Evolutionary conservation across 2,329 filamentous ascomycete species (phyloP), one percentile per base, ranked within the genome.

Genomic region (Plenodomus lindquistii): DNA sequence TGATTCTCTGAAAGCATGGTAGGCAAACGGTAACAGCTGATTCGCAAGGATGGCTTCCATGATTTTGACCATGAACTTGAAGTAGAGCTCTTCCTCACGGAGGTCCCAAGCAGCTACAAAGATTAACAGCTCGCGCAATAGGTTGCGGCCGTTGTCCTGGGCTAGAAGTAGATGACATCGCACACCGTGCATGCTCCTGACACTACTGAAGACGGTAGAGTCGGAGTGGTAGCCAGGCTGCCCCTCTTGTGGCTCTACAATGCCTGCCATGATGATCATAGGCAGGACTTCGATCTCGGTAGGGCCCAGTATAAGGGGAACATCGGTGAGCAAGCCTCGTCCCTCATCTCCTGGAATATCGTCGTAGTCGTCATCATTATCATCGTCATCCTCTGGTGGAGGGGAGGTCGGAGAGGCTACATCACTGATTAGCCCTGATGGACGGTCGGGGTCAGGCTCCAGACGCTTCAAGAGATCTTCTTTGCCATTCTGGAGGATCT

Each of bases 31-130:
- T 69, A 97, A 87, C 21, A 97, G 78, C 1, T 90, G 91, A 57
- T 91, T 95, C 58, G 92, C 87, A 42, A 97, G 85, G 39, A 97
- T 89, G 0, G 93, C 90, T 68, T 96, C 90, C 74, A 97, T 90
- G 51, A 97, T 96, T 72, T 97, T 92, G 37, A 91, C 88, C 72
- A 95, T 97, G 70, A 97, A 90, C 70, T 96, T 93, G 77, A 96
- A 97, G 65, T 97, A 96, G 31, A 96, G 84, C 52, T 95, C 91
- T 51, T 93, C 87, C 69, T 97, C 92, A 35, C 91, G 88, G 63
- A 97, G 86, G 67, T 97, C 93, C 93, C 93, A 97, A 8, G 96
- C 92, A 4, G 93, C 93, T 54, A 97, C 96, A 70, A 97, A 97
- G 49, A 97, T 95, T 37, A 97, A 79, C 64, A 97, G 83, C 71